A percentile compares a stretch with the other conserved stretches of the same genome.
Conservation (phyloP, 2,329 filamentous ascomycete genomes). For the Aspergillus oerlinghausenensis region DNA sequence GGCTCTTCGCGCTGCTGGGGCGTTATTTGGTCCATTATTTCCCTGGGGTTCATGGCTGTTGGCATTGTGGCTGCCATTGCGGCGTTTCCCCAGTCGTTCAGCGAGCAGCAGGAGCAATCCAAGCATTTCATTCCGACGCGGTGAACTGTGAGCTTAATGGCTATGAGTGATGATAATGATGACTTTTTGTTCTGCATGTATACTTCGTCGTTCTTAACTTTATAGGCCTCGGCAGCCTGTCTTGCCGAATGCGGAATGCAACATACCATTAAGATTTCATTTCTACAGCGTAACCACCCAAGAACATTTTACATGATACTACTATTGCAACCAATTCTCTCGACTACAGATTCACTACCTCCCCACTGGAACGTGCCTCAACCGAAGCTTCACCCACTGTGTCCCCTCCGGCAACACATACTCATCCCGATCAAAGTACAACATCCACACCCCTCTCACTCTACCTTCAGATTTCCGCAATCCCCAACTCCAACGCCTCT, state of each 20-base stretch:
- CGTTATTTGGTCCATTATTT: slow-evolving; percentile 71
- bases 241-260: neutral
- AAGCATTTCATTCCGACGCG: slow-evolving; percentile 58
- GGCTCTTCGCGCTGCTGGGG: slow-evolving; percentile 80
- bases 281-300: neutral
- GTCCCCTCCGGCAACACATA: neutral
- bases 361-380: neutral
- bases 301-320: neutral
- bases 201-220: neutral
- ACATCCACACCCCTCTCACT: neutral
- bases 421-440: slow-evolving; percentile 4
- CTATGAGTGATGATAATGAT: neutral
- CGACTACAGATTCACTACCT: neutral
- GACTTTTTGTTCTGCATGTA: neutral
- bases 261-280: too few relatives aligned
- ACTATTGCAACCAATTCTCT: neutral
- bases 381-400: neutral
- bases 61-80: slow-evolving; percentile 73
- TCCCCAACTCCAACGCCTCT: neutral
- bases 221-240: neutral
- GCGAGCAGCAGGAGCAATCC: slow-evolving; percentile 65
- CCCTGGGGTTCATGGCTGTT: slow-evolving; percentile 64
- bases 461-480: neutral
- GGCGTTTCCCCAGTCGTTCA: slow-evolving; percentile 67
- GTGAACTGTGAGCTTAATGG: slow-evolving; percentile 4